phyloP scores from a whole-genome alignment of 2,329 filamentous ascomycete genomes.

The Neonectria neomacrospora region DNA sequence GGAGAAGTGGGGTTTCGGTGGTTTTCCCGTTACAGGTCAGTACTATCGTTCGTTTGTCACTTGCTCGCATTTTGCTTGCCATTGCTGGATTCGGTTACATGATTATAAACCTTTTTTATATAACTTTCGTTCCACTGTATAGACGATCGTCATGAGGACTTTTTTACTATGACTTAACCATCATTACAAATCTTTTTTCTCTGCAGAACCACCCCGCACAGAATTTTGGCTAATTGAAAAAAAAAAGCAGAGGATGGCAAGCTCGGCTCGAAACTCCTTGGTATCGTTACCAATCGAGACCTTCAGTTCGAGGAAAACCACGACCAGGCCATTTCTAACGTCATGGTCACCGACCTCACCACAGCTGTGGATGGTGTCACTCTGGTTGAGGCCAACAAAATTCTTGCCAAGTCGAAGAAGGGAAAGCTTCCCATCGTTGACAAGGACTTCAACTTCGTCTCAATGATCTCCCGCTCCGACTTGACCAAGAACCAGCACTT shows the following conservation, averaged over 20 bases:
- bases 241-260: constrained; percentile 82
- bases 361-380: constrained; percentile 87
- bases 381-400: constrained; percentile 88
- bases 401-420: constrained; percentile 96
- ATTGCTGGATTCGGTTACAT: constrained; percentile 55
- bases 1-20: constrained; percentile 98
- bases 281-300: constrained; percentile 97
- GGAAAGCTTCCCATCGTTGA: constrained; percentile 97
- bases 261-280: constrained; percentile 93
- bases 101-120: constrained; percentile 84
- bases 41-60: constrained; percentile 40
- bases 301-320: constrained; percentile 92
- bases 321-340: constrained; percentile 78
- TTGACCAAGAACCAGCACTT: constrained; percentile 99
- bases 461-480: constrained; percentile 93
- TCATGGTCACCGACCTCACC: constrained; percentile 96
- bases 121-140: constrained; percentile 99
- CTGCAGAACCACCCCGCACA: constrained; percentile 24
- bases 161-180: constrained; percentile 49
- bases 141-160: constrained; percentile 85
- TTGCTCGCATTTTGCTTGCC: constrained; percentile 22
- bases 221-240: constrained; percentile 37
- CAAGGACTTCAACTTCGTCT: constrained; percentile 83
- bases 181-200: constrained; percentile 31
- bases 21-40: constrained; percentile 98